Conservation (phyloP, 176 grass and related monocot genomes). For the Oryza longistaminata region DNA sequence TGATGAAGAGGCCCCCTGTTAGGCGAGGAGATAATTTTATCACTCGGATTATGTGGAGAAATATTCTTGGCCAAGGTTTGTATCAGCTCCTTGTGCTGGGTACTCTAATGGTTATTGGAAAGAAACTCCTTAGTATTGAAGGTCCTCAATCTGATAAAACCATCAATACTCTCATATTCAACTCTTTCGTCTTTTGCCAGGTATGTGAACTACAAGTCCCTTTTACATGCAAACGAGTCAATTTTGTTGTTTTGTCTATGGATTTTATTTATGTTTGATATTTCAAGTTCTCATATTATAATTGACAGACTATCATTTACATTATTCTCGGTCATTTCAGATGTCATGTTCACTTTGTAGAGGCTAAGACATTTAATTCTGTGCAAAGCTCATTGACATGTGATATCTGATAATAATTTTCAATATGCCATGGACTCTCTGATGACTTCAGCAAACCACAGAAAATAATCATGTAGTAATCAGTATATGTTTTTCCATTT, state of each 20-base stretch:
- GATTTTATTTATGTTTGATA: background rate
- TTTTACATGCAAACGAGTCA: background rate
- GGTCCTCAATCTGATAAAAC: conserved; percentile 57
- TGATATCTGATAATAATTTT: background rate
- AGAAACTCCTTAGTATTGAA: conserved; percentile 54
- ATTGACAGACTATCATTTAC: background rate
- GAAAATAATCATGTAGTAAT: background rate
- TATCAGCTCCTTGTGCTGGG: conserved; percentile 80
- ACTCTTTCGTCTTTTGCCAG: conserved; percentile 96
- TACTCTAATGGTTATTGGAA: conserved; percentile 70
- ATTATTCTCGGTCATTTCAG: background rate
- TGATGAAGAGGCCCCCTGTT: conserved; percentile 74
- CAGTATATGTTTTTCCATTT: background rate
- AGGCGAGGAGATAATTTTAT: conserved; percentile 65
- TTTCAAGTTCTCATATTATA: background rate
- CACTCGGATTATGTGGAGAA: conserved; percentile 85
- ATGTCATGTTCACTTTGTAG: background rate
- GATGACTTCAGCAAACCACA: background rate
- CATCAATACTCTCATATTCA: conserved; percentile 89
- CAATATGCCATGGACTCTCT: background rate
- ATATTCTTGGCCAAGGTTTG: conserved; percentile 84
- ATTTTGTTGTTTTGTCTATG: background rate
- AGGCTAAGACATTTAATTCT: background rate
- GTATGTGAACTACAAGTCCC: conserved; percentile 32
- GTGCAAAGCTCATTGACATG: background rate